phyloP scores from a whole-genome alignment of 1,284 basidiomycete genomes.

The Wallemia ichthyophaga region DNA sequence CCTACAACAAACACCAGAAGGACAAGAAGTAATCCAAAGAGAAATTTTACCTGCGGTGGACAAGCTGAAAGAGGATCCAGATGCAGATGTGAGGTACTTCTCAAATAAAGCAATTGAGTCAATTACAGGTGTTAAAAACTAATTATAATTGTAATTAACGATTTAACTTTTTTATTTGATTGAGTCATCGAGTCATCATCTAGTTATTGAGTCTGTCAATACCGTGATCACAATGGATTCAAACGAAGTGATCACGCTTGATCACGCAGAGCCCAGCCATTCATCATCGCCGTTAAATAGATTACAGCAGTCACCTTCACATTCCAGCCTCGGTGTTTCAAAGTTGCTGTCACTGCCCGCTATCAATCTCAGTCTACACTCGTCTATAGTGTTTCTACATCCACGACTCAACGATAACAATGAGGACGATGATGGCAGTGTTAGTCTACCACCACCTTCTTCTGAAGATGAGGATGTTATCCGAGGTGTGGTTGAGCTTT shows the following conservation, averaged over 20 bases:
- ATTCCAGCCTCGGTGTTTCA: not conserved
- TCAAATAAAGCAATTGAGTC: conserved; percentile 16
- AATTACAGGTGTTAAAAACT: not conserved
- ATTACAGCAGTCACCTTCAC: not conserved
- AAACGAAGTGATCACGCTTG: not conserved
- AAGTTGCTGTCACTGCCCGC: not conserved
- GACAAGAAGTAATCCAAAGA: conserved; percentile 37
- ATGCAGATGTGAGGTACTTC: conserved; percentile 54
- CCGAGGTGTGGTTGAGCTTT: not conserved
- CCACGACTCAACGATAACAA: not conserved
- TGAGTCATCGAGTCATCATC: no score
- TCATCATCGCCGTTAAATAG: not conserved
- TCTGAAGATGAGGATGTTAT: not conserved
- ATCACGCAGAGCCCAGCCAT: not conserved
- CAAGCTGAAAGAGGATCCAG: conserved; percentile 59
- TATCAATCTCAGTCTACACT: not conserved
- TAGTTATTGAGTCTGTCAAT: no score
- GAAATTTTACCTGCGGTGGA: conserved; percentile 57
- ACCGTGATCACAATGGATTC: not conserved
- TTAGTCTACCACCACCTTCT: not conserved
- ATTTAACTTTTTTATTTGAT: not conserved
- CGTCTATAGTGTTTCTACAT: not conserved
- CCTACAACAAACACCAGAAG: conserved; percentile 34
- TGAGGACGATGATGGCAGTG: not conserved
- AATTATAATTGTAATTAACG: not conserved